phyloP scores from a whole-genome alignment of 352 stramenopile genomes.

The Pythium insidiosum region DNA sequence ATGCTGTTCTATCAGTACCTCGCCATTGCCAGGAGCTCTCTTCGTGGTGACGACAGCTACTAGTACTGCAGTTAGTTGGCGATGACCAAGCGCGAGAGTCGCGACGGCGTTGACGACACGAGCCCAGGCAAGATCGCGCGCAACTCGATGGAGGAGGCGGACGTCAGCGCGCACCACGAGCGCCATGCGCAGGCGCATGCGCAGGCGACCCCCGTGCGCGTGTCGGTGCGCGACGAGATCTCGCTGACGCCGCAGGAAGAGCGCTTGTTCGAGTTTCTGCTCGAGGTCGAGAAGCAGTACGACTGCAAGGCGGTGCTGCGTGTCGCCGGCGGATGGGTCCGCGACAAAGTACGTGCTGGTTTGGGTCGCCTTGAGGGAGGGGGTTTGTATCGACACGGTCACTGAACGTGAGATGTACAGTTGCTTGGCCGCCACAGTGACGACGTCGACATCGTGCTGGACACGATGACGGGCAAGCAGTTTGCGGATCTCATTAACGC shows the following conservation, averaged over 20 bases:
- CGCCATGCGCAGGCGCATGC: constrained; percentile 1
- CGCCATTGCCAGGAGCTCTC: too few species aligned
- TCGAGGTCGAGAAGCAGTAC: constrained; percentile 49
- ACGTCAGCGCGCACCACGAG: background rate
- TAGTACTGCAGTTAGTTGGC: too few species aligned
- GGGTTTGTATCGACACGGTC: too few species aligned
- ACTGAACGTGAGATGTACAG: too few species aligned
- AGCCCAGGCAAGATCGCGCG: constrained; percentile 9
- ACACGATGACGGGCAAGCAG: constrained; percentile 92
- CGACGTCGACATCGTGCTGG: constrained; percentile 98
- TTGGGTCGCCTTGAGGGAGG: background rate
- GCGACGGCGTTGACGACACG: background rate
- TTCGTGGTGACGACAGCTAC: too few species aligned
- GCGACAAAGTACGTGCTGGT: constrained; percentile 83
- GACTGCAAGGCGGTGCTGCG: constrained; percentile 75
- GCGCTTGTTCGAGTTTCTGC: constrained; percentile 55
- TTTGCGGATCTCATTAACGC: constrained; percentile 87
- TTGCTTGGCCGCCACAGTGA: constrained; percentile 79
- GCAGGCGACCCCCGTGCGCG: background rate
- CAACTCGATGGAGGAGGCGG: background rate
- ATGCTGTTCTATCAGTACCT: too few species aligned
- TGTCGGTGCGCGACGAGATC: constrained; percentile 17
- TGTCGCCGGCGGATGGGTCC: constrained; percentile 98
- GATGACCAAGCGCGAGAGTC: too few species aligned
- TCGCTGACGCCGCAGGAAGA: constrained; percentile 36